These are phyloP conservation scores for Calonectria pseudoturangicola DNA, from an alignment of 2,329 filamentous ascomycete genomes.

Conservation along the genomic window DNA sequence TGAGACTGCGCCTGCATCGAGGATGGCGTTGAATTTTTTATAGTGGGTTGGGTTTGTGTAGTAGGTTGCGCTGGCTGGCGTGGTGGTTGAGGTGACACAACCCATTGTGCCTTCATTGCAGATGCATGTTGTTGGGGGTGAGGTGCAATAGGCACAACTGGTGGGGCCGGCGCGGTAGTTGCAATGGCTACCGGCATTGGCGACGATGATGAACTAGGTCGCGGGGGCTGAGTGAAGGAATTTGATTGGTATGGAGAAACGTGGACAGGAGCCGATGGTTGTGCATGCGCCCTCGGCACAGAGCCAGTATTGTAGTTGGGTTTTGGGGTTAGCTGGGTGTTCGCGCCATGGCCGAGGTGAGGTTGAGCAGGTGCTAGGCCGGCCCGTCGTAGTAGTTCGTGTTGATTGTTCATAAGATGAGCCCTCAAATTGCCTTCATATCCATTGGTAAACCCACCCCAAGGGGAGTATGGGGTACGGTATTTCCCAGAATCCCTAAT, in stretches of 20 bases:
- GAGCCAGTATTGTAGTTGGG: neutral
- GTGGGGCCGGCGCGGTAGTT: neutral
- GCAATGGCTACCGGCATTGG: neutral
- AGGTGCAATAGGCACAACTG: neutral
- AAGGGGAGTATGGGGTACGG: constrained; percentile 74
- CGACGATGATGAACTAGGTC: constrained; percentile 34
- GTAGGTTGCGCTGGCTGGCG: constrained; percentile 35
- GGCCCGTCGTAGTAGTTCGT: constrained; percentile 55
- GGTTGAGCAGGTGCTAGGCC: constrained; percentile 36
- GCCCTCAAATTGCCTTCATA: constrained; percentile 72
- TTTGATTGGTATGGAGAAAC: constrained; percentile 26
- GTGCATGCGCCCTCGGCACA: neutral
- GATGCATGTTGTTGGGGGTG: constrained; percentile 38
- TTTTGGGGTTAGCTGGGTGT: neutral
- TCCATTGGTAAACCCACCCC: constrained; percentile 76
- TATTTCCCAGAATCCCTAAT: constrained; percentile 73
- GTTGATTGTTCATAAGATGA: constrained; percentile 63
- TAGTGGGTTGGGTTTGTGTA: constrained; percentile 34
- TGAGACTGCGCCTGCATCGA: constrained; percentile 34
- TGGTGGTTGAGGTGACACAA: neutral
- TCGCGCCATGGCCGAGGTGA: constrained; percentile 13
- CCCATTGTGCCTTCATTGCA: constrained; percentile 49
- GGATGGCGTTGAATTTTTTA: constrained; percentile 51
- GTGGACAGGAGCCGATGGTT: constrained; percentile 4
- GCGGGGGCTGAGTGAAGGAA: constrained; percentile 28